These are phyloP conservation scores for Podila epicladia DNA, from an alignment of 192 early-diverging fungal genomes.

Conservation along the genomic window DNA sequence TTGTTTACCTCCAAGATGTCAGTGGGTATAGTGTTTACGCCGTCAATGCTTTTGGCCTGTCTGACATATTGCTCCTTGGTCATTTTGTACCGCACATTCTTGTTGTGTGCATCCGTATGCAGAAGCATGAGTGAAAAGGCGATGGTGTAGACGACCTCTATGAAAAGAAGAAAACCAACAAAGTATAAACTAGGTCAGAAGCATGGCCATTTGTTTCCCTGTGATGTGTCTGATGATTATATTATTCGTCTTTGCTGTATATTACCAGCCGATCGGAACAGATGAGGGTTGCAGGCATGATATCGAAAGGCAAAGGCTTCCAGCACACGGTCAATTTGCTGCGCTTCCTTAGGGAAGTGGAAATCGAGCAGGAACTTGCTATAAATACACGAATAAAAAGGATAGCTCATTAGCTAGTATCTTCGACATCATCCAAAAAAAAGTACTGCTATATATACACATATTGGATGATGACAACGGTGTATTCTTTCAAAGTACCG, in stretches of 20 bases:
- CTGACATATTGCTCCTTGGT: constrained; percentile 81
- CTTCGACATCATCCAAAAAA: constrained; percentile 3
- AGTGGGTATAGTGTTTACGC: constrained; percentile 66
- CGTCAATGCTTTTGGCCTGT: constrained; percentile 76
- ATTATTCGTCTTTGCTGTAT: neutral
- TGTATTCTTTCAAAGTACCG: neutral
- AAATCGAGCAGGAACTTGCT: constrained; percentile 79
- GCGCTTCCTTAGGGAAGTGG: constrained; percentile 80
- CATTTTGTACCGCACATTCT: constrained; percentile 82
- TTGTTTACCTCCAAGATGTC: constrained; percentile 76
- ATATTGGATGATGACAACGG: no score
- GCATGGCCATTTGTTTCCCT: neutral
- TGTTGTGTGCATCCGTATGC: constrained; percentile 90
- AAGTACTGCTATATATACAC: neutral
- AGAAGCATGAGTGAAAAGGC: constrained; percentile 85
- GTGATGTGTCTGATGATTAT: neutral
- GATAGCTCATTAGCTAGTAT: neutral
- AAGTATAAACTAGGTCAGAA: neutral
- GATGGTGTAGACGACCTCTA: constrained; percentile 79
- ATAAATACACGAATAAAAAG: constrained; percentile 8
- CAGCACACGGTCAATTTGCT: constrained; percentile 86
- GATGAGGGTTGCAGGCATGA: constrained; percentile 70
- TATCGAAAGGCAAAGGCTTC: constrained; percentile 79
- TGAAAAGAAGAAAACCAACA: neutral
- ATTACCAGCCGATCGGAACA: constrained; percentile 64